phyloP scores from a whole-genome alignment of 2,329 filamentous ascomycete genomes.

The Hortaea sp. region DNA sequence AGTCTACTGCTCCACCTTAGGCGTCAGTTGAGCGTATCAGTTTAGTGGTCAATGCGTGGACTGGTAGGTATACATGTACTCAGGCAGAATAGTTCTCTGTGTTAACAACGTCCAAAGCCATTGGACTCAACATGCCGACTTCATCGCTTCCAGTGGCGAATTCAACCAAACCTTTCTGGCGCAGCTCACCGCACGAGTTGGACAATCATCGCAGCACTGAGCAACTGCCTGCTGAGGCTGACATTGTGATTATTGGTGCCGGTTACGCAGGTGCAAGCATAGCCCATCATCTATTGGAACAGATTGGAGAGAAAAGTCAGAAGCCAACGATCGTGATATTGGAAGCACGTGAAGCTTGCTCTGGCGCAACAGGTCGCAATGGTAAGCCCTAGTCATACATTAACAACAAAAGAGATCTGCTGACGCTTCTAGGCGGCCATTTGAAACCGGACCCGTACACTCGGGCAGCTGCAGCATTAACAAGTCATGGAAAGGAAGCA shows the following conservation, averaged over 20 bases:
- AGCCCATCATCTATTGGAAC: slow-evolving; percentile 18
- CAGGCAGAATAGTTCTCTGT: neutral
- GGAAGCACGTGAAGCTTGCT: slow-evolving; percentile 66
- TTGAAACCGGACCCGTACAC: slow-evolving; percentile 28
- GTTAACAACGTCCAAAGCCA: neutral
- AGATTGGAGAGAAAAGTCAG: slow-evolving; percentile 6
- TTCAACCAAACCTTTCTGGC: slow-evolving; percentile 29
- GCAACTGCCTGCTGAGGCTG: slow-evolving; percentile 48
- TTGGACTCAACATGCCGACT: neutral
- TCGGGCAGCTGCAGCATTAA: slow-evolving; percentile 14
- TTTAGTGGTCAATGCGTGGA: no score
- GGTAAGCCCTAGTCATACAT: slow-evolving; percentile 17
- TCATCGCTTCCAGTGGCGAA: slow-evolving; percentile 1
- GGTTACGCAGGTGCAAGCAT: slow-evolving; percentile 55
- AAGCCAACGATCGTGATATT: slow-evolving; percentile 52
- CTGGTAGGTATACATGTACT: no score
- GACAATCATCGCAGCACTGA: slow-evolving; percentile 52
- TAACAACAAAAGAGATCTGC: neutral
- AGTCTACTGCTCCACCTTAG: no score
- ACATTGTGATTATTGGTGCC: slow-evolving; percentile 60
- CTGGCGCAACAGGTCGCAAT: slow-evolving; percentile 62
- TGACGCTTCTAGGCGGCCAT: slow-evolving; percentile 15
- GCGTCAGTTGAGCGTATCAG: no score
- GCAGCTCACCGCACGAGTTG: slow-evolving; percentile 25
- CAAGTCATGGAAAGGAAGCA: slow-evolving; percentile 16